Evolutionary conservation across 768 basidiomycete genomes (phyloP), one percentile per base, ranked within the genome.

Genomic region (Lyophyllum atratum): DNA sequence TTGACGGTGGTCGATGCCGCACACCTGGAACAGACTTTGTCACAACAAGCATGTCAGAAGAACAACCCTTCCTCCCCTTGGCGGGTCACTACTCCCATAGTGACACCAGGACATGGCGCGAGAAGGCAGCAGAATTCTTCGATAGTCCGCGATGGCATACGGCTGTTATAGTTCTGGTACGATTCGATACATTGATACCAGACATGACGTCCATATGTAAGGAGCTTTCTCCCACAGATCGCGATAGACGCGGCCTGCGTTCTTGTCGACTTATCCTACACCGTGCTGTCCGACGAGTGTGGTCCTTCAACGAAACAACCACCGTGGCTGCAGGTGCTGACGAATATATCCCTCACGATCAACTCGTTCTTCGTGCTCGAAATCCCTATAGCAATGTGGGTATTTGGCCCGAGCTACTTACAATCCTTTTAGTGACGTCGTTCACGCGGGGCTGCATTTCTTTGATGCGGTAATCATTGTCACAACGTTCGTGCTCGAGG

Each of bases 301-400:
- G 91, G 90, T 65, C 68, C 70, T 65, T 68, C 70, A 11, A 72
- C 77, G 25, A 80, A 81, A 14, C 65, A 67, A 17, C 87, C 87
- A 1, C 37, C 64, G 21, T 92, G 87, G 88, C 79, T 93, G 11
- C 79, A 84, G 58, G 70, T 85, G 28, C 72, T 91, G 31, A 72
- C 85, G 7, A 75, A 81, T 53, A 70, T 88, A 51, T 92, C 90
- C 4, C 78, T 90, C 39, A 66, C 56, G 44, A 92, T 93, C 49
- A 90, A 86, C 55, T 80, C 82, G 4, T 66, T 90, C 67, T 93
- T 93, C 80, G 68, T 93, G 29, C 25, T 86, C 58, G 92, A 93
- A 83, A 89, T 93, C 50, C 88, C 91, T 2, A 56, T 90, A 45
- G 73, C 83, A 1, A 55, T 89, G 12, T 91, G 84, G 82, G 81